phyloP scores from a whole-genome alignment of 1,284 basidiomycete genomes.

The Taiwanofungus camphoratus region DNA sequence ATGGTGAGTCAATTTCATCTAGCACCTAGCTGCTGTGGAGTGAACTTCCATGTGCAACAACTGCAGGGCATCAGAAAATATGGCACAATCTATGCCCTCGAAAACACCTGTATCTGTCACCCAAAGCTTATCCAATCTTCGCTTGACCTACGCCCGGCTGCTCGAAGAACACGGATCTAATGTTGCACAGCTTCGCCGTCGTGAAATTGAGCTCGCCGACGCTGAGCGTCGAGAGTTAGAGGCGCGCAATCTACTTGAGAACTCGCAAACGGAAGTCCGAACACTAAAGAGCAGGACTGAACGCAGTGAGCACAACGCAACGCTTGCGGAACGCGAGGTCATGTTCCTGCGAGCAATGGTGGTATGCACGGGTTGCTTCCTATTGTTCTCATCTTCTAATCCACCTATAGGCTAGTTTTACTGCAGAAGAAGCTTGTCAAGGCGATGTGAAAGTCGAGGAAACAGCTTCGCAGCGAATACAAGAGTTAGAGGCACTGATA shows the following conservation, averaged over 20 bases:
- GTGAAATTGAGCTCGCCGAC: conserved; percentile 45
- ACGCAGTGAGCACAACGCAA: conserved; percentile 40
- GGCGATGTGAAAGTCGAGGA: conserved; percentile 28
- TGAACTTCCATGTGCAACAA: too few relatives aligned
- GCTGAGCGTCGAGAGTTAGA: conserved; percentile 33
- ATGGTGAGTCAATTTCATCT: conserved; percentile 33
- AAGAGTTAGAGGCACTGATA: conserved; percentile 54
- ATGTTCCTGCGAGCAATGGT: conserved; percentile 58
- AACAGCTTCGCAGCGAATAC: conserved; percentile 37
- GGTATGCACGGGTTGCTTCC: conserved; percentile 32
- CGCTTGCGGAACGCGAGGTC: conserved; percentile 53
- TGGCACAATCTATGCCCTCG: conserved; percentile 32
- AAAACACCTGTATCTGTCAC: conserved; percentile 47
- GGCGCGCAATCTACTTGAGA: conserved; percentile 28
- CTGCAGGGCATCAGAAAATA: conserved; percentile 36
- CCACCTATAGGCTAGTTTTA: conserved; percentile 48
- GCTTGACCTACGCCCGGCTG: conserved; percentile 52
- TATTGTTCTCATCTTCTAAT: background rate
- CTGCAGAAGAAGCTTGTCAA: conserved; percentile 42
- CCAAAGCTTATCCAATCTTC: conserved; percentile 50
- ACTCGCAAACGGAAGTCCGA: conserved; percentile 33
- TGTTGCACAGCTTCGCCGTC: conserved; percentile 40
- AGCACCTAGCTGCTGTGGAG: background rate
- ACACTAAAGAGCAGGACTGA: conserved; percentile 37
- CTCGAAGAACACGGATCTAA: conserved; percentile 61